phyloP scores from a whole-genome alignment of 345 rosid species.

The Syzygium aromaticum region DNA sequence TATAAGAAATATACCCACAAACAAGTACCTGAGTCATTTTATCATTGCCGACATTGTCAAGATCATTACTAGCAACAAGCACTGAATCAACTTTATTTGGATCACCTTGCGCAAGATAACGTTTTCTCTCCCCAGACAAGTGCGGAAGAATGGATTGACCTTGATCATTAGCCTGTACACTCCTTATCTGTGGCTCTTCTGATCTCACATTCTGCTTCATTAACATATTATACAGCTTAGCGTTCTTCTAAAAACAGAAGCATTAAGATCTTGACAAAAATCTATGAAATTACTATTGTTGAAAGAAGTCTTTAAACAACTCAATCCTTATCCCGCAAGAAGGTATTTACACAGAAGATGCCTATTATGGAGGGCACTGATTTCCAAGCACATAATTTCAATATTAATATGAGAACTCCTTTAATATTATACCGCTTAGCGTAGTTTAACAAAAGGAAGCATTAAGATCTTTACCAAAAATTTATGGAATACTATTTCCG shows the following conservation, averaged over 20 bases:
- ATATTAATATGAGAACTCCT: neutral
- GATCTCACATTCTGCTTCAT: neutral
- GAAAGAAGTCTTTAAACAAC: neutral
- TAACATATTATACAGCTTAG: neutral
- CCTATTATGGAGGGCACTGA: neutral
- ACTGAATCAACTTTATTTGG: neutral
- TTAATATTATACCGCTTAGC: neutral
- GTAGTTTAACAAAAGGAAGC: neutral
- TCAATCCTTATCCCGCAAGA: neutral
- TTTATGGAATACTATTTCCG: neutral
- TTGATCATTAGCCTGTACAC: neutral
- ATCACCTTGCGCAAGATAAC: neutral
- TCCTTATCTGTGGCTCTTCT: neutral
- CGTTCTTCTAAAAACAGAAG: neutral
- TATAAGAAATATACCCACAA: neutral
- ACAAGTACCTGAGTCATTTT: conserved; percentile 50
- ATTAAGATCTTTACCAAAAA: neutral
- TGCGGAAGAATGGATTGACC: neutral
- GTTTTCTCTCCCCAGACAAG: neutral
- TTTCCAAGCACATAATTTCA: neutral
- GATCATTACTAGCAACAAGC: conserved; percentile 2
- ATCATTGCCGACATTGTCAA: conserved; percentile 28
- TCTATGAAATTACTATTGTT: neutral
- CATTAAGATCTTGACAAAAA: neutral
- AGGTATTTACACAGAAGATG: neutral